Evolutionary conservation across 805 yeast species (phyloP).

Genomic region (Ogataea kodamae): DNA sequence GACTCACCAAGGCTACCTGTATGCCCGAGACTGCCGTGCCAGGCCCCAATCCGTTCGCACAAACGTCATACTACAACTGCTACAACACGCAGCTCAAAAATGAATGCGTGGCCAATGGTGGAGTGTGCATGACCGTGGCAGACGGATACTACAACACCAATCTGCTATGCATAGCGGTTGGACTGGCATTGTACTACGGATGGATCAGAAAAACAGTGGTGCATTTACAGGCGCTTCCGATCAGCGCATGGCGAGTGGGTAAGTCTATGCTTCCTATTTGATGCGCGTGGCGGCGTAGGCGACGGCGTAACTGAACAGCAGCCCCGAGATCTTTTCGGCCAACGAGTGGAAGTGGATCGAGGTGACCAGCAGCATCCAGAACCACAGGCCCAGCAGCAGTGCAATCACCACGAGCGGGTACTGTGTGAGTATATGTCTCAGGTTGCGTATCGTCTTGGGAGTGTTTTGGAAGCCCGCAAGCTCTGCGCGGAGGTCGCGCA

Average conservation of each 20-base stretch:
- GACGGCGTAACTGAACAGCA: slow-evolving; percentile 56
- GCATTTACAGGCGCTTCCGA: slow-evolving; percentile 68
- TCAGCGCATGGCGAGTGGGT: slow-evolving; percentile 69
- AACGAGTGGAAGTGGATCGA: slow-evolving; percentile 80
- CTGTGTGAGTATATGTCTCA: slow-evolving; percentile 12
- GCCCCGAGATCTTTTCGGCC: slow-evolving; percentile 69
- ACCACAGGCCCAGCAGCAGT: slow-evolving; percentile 54
- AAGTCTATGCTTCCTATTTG: slow-evolving; percentile 17
- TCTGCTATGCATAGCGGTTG: slow-evolving; percentile 63
- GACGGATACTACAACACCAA: slow-evolving; percentile 90
- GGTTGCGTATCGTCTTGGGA: slow-evolving; percentile 2
- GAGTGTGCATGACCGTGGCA: slow-evolving; percentile 47
- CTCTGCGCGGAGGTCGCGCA: slow-evolving; percentile 14
- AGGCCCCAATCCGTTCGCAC: slow-evolving; percentile 24
- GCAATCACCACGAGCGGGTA: slow-evolving; percentile 31
- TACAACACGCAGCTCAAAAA: slow-evolving; percentile 36
- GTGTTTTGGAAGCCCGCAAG: slow-evolving; percentile 5
- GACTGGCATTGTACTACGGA: slow-evolving; percentile 56
- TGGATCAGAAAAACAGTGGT: slow-evolving; percentile 64
- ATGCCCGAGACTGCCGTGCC: slow-evolving; percentile 22
- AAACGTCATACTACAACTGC: slow-evolving; percentile 30
- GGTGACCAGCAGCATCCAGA: slow-evolving; percentile 86
- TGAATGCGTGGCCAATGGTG: slow-evolving; percentile 52
- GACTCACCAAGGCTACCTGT: slow-evolving; percentile 67
- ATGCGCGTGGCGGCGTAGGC: slow-evolving; percentile 29